Evolutionary conservation across 1,284 basidiomycete species (phyloP).

Genomic region (Cryptococcus floricola): DNA sequence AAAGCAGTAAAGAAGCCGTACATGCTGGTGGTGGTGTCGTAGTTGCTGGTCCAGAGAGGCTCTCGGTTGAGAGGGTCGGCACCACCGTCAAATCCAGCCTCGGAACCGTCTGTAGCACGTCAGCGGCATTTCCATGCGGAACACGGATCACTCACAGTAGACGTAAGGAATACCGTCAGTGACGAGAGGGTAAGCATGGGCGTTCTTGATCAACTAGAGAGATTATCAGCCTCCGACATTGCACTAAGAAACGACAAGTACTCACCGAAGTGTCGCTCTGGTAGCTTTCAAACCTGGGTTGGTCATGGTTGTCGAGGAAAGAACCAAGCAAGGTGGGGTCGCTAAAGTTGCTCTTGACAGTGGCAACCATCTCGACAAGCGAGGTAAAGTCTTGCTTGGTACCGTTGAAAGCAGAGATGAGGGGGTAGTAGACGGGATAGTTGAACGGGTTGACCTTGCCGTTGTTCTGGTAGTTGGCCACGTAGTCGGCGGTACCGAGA

Average conservation of each 20-base stretch:
- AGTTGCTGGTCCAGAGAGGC: constrained; percentile 50
- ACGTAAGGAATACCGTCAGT: constrained; percentile 57
- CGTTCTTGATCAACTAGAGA: constrained; percentile 49
- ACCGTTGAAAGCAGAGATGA: constrained; percentile 37
- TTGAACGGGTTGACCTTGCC: constrained; percentile 55
- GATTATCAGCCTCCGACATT: background rate
- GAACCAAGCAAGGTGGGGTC: constrained; percentile 48
- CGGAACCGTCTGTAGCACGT: constrained; percentile 22
- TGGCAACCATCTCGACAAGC: constrained; percentile 20
- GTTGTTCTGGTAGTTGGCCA: constrained; percentile 45
- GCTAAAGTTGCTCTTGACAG: constrained; percentile 22
- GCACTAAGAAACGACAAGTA: background rate
- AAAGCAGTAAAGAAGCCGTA: constrained; percentile 57
- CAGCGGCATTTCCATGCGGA: background rate
- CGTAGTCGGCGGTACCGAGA: constrained; percentile 40
- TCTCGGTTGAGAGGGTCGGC: constrained; percentile 47
- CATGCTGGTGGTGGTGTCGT: constrained; percentile 51
- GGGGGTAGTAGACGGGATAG: constrained; percentile 56
- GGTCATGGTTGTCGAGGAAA: constrained; percentile 51
- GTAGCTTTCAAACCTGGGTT: constrained; percentile 43
- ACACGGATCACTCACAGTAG: constrained; percentile 39
- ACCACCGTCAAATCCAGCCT: constrained; percentile 52
- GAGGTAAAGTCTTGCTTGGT: constrained; percentile 17
- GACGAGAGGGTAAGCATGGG: constrained; percentile 50
- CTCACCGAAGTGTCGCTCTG: constrained; percentile 23